Base-by-base conservation (phyloP, 768 basidiomycete genomes). In the Boletus edulis region DNA sequence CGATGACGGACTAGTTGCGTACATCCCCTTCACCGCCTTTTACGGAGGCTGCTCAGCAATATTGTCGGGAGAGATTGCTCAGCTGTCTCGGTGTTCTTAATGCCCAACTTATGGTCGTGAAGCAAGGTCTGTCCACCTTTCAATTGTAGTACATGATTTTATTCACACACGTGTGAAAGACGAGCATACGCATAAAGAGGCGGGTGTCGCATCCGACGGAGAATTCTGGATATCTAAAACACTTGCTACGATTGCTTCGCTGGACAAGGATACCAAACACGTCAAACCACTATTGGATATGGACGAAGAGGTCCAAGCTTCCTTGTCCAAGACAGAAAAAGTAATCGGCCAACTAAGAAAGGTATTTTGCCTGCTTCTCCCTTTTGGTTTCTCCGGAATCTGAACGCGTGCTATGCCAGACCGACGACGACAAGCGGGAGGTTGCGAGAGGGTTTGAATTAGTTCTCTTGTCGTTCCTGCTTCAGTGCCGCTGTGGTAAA, bases 191-290 rank as follows among this genome's bases (percentile, higher is more conserved):
- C 69, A 69, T 20, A 88, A 85, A 66, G 66, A 77, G n/a, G 68
- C 80, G 17, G 87, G 81, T 2, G 81, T 82, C 20, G 81, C 87
- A 37, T 79, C 83, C 8, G 81, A 90, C 54, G 91, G 91, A 29
- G 80, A 86, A 61, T 83, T 91, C 57, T 97, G 94, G 94, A 75
- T 89, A 10, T 78, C 83, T 4, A 83, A 83, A 63, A 81, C 83
- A 11, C 75, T 94, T 12, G 67, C 73, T 6, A 82, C 77, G 13
- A 77, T 90, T 52, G 72, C 75, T 46, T 54, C 64, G 43, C 67
- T 95, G 29, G 85, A 89, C 67, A 74, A 76, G 40, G 88, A 92
- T 67, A 65, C 68, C 31, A 93, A 91, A 65, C 89, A 93, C 57
- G 79, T 87, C 47, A 72, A 76, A 7, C 59, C 75, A 6, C 70